Conservation (phyloP, 345 rosid species). For the Dimocarpus longan region DNA sequence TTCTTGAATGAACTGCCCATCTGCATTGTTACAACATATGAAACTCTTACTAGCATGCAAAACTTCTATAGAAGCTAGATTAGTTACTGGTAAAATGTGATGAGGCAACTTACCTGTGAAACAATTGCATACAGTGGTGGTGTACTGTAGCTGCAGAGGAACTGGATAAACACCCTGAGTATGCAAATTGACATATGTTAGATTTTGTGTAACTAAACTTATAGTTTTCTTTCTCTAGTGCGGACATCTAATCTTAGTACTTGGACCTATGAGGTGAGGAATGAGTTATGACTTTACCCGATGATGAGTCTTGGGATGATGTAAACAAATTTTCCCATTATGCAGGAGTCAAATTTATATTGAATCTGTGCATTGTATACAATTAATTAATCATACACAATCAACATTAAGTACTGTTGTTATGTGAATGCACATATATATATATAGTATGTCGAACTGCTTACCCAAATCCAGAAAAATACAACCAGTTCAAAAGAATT, state of each 20-base stretch:
- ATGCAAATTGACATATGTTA: not conserved
- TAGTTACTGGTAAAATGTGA: not conserved
- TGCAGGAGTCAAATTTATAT: slow-evolving; percentile 67
- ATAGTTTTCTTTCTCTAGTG: too few relatives aligned
- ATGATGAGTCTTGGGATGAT: not conserved
- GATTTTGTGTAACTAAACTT: not conserved
- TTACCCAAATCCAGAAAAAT: slow-evolving; percentile 75
- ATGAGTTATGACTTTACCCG: not conserved
- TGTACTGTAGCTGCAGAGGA: too few relatives aligned
- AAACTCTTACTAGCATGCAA: too few relatives aligned
- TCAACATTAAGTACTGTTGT: not conserved
- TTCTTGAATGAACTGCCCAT: too few relatives aligned
- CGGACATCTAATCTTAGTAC: too few relatives aligned
- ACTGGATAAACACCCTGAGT: not conserved
- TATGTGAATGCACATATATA: not conserved
- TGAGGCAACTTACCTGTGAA: too few relatives aligned
- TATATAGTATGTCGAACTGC: not conserved
- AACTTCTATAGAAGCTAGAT: too few relatives aligned
- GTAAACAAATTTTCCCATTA: slow-evolving; percentile 43
- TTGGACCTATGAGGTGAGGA: not conserved
- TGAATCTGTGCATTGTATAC: slow-evolving; percentile 40
- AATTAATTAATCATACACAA: not conserved
- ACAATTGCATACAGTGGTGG: too few relatives aligned
- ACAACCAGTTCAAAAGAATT: slow-evolving; percentile 80
- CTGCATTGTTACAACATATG: not conserved